phyloP scores from a whole-genome alignment of 345 rosid genomes.

The Carallia brachiata region DNA sequence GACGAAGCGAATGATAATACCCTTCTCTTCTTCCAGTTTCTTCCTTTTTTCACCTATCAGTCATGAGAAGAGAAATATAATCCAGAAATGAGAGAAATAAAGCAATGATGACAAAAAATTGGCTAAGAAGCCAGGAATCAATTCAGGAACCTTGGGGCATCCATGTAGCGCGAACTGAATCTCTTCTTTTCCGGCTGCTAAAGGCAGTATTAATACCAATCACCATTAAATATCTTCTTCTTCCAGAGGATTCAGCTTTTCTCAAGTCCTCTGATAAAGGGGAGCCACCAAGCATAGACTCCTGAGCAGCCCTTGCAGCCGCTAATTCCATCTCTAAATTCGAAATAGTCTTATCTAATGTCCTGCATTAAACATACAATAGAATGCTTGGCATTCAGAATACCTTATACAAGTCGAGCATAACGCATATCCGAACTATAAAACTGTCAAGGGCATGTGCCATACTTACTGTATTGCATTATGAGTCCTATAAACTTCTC shows the following conservation, averaged over 20 bases:
- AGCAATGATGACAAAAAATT: not conserved
- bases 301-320: slow-evolving; percentile 85
- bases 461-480: slow-evolving; percentile 74
- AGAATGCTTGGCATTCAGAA: slow-evolving; percentile 16
- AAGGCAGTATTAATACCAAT: slow-evolving; percentile 93
- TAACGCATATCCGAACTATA: not conserved
- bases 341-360: slow-evolving; percentile 88
- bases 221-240: slow-evolving; percentile 77
- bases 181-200: slow-evolving; percentile 92
- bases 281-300: slow-evolving; percentile 62
- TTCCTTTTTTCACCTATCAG: slow-evolving; percentile 74
- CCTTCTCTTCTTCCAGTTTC: slow-evolving; percentile 90
- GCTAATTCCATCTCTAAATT: slow-evolving; percentile 98
- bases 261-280: slow-evolving; percentile 60
- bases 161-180: slow-evolving; percentile 93
- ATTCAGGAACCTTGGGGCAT: slow-evolving; percentile 79
- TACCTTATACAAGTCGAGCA: not conserved
- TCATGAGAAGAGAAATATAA: slow-evolving; percentile 13
- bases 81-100: slow-evolving; percentile 8
- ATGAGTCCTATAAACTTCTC: slow-evolving; percentile 73
- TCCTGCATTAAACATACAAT: slow-evolving; percentile 38
- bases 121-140: slow-evolving; percentile 2
- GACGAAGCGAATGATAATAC: slow-evolving; percentile 79
- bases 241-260: slow-evolving; percentile 38
- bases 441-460: not conserved